Conservation (phyloP, 2,329 filamentous ascomycete genomes). For the Colletotrichum plurivorum region DNA sequence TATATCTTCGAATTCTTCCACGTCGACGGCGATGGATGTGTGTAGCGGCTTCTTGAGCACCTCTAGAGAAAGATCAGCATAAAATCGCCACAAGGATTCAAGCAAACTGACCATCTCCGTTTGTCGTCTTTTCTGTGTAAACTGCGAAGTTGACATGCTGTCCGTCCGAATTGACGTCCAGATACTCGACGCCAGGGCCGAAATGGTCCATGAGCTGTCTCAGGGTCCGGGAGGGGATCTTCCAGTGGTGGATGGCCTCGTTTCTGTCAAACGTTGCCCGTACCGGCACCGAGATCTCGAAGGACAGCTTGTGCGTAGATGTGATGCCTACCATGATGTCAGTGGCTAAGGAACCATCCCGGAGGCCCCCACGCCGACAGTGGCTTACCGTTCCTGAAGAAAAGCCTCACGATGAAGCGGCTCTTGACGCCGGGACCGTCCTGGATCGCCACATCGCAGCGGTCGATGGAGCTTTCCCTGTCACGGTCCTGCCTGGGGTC, state of each 20-base stretch:
- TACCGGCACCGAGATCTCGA: constrained; percentile 80
- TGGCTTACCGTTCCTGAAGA: constrained; percentile 76
- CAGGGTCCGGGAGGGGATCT: constrained; percentile 78
- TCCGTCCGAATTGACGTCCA: constrained; percentile 82
- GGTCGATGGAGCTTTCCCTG: constrained; percentile 79
- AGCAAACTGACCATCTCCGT: constrained; percentile 62
- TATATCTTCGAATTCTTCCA: constrained; percentile 83
- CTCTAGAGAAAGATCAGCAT: constrained; percentile 60
- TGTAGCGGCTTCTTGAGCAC: constrained; percentile 85
- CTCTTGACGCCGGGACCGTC: constrained; percentile 80
- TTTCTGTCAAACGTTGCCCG: constrained; percentile 81
- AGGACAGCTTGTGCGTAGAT: constrained; percentile 82
- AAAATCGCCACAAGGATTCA: constrained; percentile 3
- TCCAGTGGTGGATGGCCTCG: constrained; percentile 78
- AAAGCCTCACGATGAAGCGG: constrained; percentile 80
- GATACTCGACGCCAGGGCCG: constrained; percentile 83
- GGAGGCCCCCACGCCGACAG: too few species aligned
- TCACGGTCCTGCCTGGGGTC: constrained; percentile 72
- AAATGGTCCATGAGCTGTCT: constrained; percentile 86
- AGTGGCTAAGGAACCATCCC: background rate
- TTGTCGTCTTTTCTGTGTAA: constrained; percentile 84
- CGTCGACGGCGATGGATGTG: constrained; percentile 83
- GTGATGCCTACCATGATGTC: constrained; percentile 69
- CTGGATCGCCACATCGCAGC: constrained; percentile 81
- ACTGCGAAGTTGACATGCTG: constrained; percentile 84